Evolutionary conservation across 1,139 yeast species (phyloP), one percentile per base, ranked within the genome.

Genomic region (Torulaspora globosa): DNA sequence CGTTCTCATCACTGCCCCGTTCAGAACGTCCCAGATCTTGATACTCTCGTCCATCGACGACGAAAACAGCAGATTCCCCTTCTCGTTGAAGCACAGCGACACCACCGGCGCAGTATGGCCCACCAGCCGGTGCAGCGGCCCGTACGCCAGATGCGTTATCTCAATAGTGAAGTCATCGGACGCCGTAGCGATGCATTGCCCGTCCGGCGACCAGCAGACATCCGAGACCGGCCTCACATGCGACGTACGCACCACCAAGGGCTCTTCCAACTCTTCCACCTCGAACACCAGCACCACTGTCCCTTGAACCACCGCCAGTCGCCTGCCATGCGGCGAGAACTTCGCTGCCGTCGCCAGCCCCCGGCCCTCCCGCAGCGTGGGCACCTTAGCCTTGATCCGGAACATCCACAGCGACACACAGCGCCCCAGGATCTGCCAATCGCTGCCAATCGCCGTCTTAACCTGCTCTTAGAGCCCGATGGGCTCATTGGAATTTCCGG

Each of bases 21-120:
- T 74, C 30, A 77, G 70, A 5, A 84, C 77, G 65, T 90, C 97
- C 98, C 98, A 92, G 3, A 90, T 75, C 40, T 89, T 78, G 18
- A 92, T 83, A 39, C 90, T 89, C 59, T 92, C 98, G 65, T 92
- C 98, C 35, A 94, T 81, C 1, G 95, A 80, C 0, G 96, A 96
- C 39, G 90, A 79, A 21, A 87, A 80, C 21, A 92, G 65, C 19
- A 92, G 67, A 55, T 88, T 87, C 0, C 97, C 96, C 61, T 82
- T 82, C 37, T 72, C 67, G 50, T 81, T 84, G 69, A 83, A 92
- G 47, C 73, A 72, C n/a, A 88, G 68, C 11, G 86, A 73, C 2
- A 88, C 82, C 16, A 88, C 87, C 52, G 88, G 92, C 54, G 83
- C 92, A 0, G 96, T 87, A 60, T 92, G 98, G 12, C 95, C 92